phyloP scores from a whole-genome alignment of 805 yeast genomes.

The Zygosaccharomyces kombuchaensis region DNA sequence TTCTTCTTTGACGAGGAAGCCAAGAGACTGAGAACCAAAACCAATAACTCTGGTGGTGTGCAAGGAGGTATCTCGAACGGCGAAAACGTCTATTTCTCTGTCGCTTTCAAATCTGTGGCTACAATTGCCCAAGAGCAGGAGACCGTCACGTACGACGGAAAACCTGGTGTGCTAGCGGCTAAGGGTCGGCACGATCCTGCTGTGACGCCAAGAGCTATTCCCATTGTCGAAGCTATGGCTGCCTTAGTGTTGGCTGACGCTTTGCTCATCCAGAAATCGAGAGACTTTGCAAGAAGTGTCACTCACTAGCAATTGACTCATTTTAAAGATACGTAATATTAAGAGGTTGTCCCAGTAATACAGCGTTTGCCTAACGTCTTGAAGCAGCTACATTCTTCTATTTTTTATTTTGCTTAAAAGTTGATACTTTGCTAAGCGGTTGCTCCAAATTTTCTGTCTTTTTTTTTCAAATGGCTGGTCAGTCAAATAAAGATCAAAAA shows the following conservation, averaged over 20 bases:
- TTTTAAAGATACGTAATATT: not conserved
- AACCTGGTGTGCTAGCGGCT: slow-evolving; percentile 83
- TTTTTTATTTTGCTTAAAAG: not conserved
- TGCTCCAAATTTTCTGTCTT: not conserved
- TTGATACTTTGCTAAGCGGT: slow-evolving; percentile 5
- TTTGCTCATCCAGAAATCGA: slow-evolving; percentile 75
- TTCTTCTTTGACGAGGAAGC: slow-evolving; percentile 59
- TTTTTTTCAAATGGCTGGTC: slow-evolving; percentile 14
- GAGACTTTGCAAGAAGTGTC: slow-evolving; percentile 51
- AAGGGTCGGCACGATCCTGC: slow-evolving; percentile 98
- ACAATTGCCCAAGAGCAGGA: slow-evolving; percentile 91
- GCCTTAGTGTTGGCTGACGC: slow-evolving; percentile 91
- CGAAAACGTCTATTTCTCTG: slow-evolving; percentile 87
- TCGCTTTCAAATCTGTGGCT: slow-evolving; percentile 97
- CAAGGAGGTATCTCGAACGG: slow-evolving; percentile 99
- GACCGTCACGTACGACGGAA: slow-evolving; percentile 86
- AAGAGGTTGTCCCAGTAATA: not conserved
- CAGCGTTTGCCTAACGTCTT: not conserved
- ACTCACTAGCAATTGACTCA: slow-evolving; percentile 23
- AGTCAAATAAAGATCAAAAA: slow-evolving; percentile 5
- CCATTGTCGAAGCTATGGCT: slow-evolving; percentile 97
- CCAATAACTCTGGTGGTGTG: slow-evolving; percentile 94
- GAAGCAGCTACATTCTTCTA: not conserved
- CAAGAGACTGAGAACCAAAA: slow-evolving; percentile 71
- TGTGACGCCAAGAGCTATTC: slow-evolving; percentile 97